Evolutionary conservation across 2,329 filamentous ascomycete genomes (phyloP), one percentile per base, ranked within the genome.

Genomic region (Fusarium anthophilum): DNA sequence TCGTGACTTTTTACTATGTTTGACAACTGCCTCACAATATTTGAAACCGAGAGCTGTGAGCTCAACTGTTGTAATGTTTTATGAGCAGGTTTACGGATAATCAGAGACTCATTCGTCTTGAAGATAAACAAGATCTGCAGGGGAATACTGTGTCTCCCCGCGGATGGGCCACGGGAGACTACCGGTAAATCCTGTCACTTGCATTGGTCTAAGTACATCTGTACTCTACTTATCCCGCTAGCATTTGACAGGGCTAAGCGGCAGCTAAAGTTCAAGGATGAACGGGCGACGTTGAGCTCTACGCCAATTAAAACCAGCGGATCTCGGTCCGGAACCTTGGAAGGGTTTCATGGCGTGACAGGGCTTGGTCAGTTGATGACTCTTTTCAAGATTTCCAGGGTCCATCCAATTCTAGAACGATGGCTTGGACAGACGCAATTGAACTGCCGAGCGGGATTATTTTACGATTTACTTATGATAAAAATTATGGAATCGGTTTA

Each of bases 401-500:
- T n/a, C 32, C 7, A 15, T 3, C 2, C 7, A 38, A 22, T 22
- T 54, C 26, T 18, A 55, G 51, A n/a, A n/a, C 37, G 15, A 17
- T 10, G 8, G 8, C 20, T 15, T 14, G 1, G 7, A 17, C 6
- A 22, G 24, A n/a, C 26, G 41, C 7, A 20, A 20, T 14, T 38
- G 24, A 55, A 18, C 24, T 17, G 32, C n/a, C 50, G 13, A 22
- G 9, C 2, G 6, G 30, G 18, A 8, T 8, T 15, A 12, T 22
- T 37, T 50, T 1, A n/a, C 8, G 0, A 6, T 13, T 32, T 13
- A 3, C 4, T 50, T 2, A 8, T 32, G 20, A 5, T 22, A 11
- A 6, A 28, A 5, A 10, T 11, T 7, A 6, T 0, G 24, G 5
- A 14, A n/a, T 13, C 7, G 3, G 10, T 24, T 14, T 9, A 15